Conservation (phyloP, 2,329 filamentous ascomycete genomes). For the Fusarium globosum region DNA sequence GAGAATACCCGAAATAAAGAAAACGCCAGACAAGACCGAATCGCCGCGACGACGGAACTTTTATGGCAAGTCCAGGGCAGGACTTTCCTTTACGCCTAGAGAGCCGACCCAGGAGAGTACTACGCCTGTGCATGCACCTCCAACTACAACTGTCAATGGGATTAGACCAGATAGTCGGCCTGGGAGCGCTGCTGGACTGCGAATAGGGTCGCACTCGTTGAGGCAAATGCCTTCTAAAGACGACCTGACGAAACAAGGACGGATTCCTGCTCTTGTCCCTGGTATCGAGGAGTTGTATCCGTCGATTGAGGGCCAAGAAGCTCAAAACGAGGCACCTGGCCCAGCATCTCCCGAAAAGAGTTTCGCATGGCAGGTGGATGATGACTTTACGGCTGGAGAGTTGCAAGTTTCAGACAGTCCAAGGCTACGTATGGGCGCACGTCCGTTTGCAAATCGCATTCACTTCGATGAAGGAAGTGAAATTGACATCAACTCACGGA, state of each 20-base stretch:
- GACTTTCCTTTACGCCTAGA: conserved; percentile 37
- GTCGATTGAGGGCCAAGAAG: conserved; percentile 47
- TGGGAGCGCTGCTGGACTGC: conserved; percentile 15
- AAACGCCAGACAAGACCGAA: conserved; percentile 34
- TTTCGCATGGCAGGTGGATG: conserved; percentile 66
- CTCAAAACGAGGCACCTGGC: conserved; percentile 3
- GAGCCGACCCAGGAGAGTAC: conserved; percentile 23
- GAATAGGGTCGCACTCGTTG: conserved; percentile 21
- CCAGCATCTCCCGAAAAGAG: conserved; percentile 60
- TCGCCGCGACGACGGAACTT: conserved; percentile 35
- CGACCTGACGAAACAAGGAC: conserved; percentile 44
- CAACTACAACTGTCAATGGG: conserved; percentile 13
- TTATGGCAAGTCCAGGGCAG: conserved; percentile 43
- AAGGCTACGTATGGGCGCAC: conserved; percentile 56
- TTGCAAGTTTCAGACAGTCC: conserved; percentile 67
- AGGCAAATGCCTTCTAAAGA: conserved; percentile 39
- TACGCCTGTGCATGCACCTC: background rate
- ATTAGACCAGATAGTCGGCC: conserved; percentile 9
- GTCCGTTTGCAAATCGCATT: conserved; percentile 52
- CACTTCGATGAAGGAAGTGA: conserved; percentile 48
- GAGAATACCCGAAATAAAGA: conserved; percentile 28
- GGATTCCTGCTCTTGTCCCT: conserved; percentile 53
- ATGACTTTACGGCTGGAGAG: conserved; percentile 68
- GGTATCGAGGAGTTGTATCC: conserved; percentile 53
- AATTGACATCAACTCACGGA: conserved; percentile 45